These are phyloP conservation scores for Berberis thunbergii DNA, from an alignment of 164 flowering plant genomes.

Conservation along the genomic window DNA sequence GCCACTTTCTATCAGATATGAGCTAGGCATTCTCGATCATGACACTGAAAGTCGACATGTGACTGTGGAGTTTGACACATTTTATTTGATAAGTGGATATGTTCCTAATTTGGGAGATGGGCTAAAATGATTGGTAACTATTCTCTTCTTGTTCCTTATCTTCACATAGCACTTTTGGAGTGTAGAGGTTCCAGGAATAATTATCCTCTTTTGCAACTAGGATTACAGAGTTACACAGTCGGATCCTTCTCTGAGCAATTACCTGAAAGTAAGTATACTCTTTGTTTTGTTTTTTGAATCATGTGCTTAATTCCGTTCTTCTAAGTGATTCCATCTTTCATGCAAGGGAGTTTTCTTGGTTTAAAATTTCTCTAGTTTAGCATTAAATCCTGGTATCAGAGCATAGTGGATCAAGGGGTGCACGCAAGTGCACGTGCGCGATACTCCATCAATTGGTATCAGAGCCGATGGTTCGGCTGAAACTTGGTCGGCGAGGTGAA, in stretches of 20 bases:
- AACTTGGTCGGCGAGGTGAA: too few relatives aligned
- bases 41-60: conserved; percentile 89
- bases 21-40: conserved; percentile 81
- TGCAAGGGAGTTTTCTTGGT: neutral
- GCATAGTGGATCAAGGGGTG: too few relatives aligned
- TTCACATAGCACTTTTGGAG: neutral
- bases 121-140: conserved; percentile 68
- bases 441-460: too few relatives aligned
- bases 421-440: too few relatives aligned
- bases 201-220: conserved; percentile 26
- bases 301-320: neutral
- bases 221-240: conserved; percentile 73
- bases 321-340: neutral
- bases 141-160: neutral
- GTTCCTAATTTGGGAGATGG: conserved; percentile 99
- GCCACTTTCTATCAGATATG: conserved; percentile 86
- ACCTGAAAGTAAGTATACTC: conserved; percentile 66
- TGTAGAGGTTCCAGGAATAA: neutral
- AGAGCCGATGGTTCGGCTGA: too few relatives aligned
- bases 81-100: conserved; percentile 62
- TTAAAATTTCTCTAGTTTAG: too few relatives aligned
- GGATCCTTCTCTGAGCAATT: conserved; percentile 80
- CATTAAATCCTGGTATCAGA: too few relatives aligned
- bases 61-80: conserved; percentile 81
- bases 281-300: neutral